Evolutionary conservation across 2,329 filamentous ascomycete species (phyloP).

Genomic region (Madurella mycetomatis): DNA sequence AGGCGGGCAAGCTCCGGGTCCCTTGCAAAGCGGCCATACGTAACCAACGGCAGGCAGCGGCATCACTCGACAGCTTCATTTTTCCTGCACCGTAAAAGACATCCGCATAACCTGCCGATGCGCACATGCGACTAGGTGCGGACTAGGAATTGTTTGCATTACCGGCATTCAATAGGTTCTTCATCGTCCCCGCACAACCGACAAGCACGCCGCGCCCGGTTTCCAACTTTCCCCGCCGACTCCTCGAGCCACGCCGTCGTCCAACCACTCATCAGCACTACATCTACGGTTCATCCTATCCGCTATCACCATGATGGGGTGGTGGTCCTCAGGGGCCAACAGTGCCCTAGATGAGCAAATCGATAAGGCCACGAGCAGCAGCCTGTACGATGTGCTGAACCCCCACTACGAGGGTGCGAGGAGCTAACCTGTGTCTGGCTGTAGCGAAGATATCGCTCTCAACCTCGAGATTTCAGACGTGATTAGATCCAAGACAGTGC

Average conservation of each 20-base stretch:
- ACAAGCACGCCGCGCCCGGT: neutral
- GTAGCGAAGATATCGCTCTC: conserved; percentile 88
- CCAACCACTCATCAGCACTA: neutral
- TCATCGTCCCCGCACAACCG: neutral
- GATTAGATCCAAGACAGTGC: conserved; percentile 94
- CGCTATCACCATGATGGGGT: conserved; percentile 67
- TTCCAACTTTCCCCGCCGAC: neutral
- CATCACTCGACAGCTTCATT: conserved; percentile 1
- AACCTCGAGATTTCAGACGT: conserved; percentile 98
- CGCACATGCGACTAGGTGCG: neutral
- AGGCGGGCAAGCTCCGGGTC: conserved; percentile 11
- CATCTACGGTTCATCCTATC: neutral
- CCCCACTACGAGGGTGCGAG: neutral
- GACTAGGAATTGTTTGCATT: neutral
- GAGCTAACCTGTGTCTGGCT: conserved; percentile 7
- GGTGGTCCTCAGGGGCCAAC: conserved; percentile 91
- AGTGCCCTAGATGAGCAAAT: conserved; percentile 95
- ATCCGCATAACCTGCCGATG: conserved; percentile 1
- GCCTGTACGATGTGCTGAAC: conserved; percentile 60
- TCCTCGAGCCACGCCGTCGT: neutral
- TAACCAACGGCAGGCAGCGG: conserved; percentile 23
- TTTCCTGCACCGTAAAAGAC: conserved; percentile 1
- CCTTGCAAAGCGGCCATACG: conserved; percentile 18
- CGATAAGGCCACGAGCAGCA: conserved; percentile 89
- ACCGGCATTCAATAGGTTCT: neutral